Base-by-base conservation (phyloP, 305 asterid species). In the Ilex paraguariensis region DNA sequence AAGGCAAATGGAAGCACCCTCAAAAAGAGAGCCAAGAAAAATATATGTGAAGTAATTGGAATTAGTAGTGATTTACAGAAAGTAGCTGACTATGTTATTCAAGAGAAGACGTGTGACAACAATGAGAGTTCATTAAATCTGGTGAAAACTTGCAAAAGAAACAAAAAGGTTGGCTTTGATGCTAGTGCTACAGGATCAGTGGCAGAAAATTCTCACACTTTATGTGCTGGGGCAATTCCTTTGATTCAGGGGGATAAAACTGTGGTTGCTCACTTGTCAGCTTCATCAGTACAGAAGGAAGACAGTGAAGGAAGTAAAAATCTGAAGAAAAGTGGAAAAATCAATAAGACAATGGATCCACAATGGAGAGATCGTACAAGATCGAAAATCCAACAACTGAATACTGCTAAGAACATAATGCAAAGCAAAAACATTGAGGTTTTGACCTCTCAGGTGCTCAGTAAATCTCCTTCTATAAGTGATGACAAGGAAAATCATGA, bases 1-100 rank as follows among this genome's bases (percentile, higher is more conserved):
- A 58, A 72, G 60, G 60, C 60, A 62, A 70, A 61, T 31, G 73
- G 62, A 72, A 58, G 54, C 45, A 75, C 61, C 40, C 75, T 68
- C 62, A 76, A 67, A 45, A 86, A 80, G 82, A 79, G 74, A 60
- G 64, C 70, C 64, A 83, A 67, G 73, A 79, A 40, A 63, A 62
- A 61, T 60, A 31, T 56, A 9, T 57, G 66, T 67, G 81, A 75
- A 60, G 75, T 45, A 66, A 53, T 79, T 56, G 71, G 60, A 59
- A 74, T 33, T 57, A 73, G 50, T 64, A 57, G 36, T 62, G 79
- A 70, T 31, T 57, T 66, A 54, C 73, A 67, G 53, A 74, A 57
- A 57, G 65, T 57, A 44, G 54, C 64, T 57, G 30, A 45, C 60
- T 45, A 61, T 66, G 65, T 53, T 52, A 70, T 56, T 62, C 68